Base-by-base conservation (phyloP, 2,329 filamentous ascomycete genomes). In the Penicillium hesseltinei region DNA sequence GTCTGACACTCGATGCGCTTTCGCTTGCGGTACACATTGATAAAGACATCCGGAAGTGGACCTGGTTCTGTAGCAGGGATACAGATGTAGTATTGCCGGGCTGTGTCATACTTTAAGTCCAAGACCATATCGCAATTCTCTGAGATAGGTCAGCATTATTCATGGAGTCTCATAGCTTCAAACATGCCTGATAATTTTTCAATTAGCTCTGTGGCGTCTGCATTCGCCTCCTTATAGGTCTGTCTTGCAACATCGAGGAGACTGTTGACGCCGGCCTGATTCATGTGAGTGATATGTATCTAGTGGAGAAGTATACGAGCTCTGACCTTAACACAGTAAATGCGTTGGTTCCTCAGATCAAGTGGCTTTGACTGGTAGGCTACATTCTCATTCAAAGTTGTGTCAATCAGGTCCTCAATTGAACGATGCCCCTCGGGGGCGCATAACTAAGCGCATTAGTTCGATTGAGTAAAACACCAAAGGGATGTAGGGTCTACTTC, bases 1-100 rank as follows among this genome's bases (percentile, higher is more conserved):
- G 94, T 97, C 66, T 95, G 91, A 64, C 92, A 97, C 71, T 97
- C 91, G 33, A 96, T 82, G 54, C 81, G 82, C n/a, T 85, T 85
- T 67, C 88, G 91, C 66, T 87, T 91, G 43, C 82, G 81, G 62
- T 88, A 84, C 0, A 84, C 78, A 62, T 97, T 97, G 71, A 96
- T 89, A 61, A 97, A 88, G 2, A 88, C 71, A 1, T 85, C 80
- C 0, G 90, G 89, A 1, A 92, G 71, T 2, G 62, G 44, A 0
- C 89, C 85, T 13, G 92, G 80, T 44, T 92, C 87, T 2, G 74
- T 78, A 5, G 80, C 77, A 17, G 80, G 78, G 5, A 97, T 74
- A 8, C 84, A 84, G 2, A 97, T 81, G 76, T 88, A 96, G 73
- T 93, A 97, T 57, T 90, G 87, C 13, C 93, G 87, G 19, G 83